A percentile compares a stretch with the other conserved stretches of the same genome.
phyloP scores from a whole-genome alignment of 148 eudicot species.

The Vaccinium darrowii region DNA sequence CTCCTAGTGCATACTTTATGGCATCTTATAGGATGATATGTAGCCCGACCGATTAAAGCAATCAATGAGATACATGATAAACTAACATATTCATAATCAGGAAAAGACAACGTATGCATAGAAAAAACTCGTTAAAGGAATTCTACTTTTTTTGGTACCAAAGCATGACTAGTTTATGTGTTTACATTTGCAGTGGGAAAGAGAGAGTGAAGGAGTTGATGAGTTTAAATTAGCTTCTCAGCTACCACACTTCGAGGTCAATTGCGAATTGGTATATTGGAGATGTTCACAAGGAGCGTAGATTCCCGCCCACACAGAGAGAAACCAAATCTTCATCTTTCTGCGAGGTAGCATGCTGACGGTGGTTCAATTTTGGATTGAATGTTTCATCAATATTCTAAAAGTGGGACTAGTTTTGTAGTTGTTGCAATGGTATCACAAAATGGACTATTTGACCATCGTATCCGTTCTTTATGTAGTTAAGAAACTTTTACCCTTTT shows the following conservation, averaged over 20 bases:
- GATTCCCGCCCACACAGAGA: neutral
- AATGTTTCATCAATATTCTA: neutral
- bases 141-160: neutral
- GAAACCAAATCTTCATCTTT: neutral
- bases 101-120: neutral
- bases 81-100: neutral
- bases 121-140: neutral
- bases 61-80: too few relatives aligned
- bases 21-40: too few relatives aligned
- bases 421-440: neutral
- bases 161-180: neutral
- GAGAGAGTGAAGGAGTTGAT: constrained; percentile 21
- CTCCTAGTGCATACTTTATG: neutral
- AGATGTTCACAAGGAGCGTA: constrained; percentile 4
- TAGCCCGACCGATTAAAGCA: too few relatives aligned
- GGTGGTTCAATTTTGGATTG: neutral
- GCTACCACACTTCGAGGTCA: neutral
- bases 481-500: neutral
- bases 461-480: neutral
- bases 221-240: constrained; percentile 12
- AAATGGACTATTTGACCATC: neutral
- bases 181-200: constrained; percentile 19
- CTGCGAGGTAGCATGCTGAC: neutral
- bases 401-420: neutral
- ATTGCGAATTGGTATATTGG: neutral